These are phyloP conservation scores for Anaeromyces robustus DNA, from an alignment of 192 early-diverging fungal species.

Conservation along the genomic window DNA sequence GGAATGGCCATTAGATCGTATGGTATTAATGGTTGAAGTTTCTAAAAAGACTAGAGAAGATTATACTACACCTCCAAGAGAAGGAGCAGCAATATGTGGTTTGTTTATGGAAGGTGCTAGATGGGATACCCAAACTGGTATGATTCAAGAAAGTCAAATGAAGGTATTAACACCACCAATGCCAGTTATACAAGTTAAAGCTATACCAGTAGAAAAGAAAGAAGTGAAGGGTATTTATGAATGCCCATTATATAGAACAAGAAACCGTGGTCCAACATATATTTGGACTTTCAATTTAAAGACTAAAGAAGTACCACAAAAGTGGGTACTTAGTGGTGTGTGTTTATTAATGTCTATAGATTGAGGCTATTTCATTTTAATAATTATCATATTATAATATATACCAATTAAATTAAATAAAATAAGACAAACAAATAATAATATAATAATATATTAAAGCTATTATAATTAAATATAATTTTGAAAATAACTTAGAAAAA, in stretches of 20 bases:
- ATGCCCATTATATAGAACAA: slow-evolving; percentile 44
- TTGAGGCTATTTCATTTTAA: background rate
- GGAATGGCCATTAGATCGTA: slow-evolving; percentile 48
- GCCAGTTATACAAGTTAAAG: slow-evolving; percentile 51
- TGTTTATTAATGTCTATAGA: slow-evolving; percentile 17
- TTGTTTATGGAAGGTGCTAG: slow-evolving; percentile 50
- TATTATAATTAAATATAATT: no score
- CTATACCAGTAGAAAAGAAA: slow-evolving; percentile 45
- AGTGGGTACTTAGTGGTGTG: slow-evolving; percentile 46
- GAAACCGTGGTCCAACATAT: slow-evolving; percentile 43
- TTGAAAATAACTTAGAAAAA: no score
- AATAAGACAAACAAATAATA: no score
- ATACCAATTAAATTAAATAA: background rate
- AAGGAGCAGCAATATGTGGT: slow-evolving; percentile 46
- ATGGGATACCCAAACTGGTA: slow-evolving; percentile 44
- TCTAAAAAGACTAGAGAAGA: slow-evolving; percentile 45
- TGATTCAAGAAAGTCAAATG: slow-evolving; percentile 44
- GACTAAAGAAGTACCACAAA: slow-evolving; percentile 45
- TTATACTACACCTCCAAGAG: slow-evolving; percentile 40
- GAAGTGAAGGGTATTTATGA: slow-evolving; percentile 48
- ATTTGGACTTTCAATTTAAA: slow-evolving; percentile 52
- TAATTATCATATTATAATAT: background rate
- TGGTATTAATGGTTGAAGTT: slow-evolving; percentile 45
- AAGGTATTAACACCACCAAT: slow-evolving; percentile 46
- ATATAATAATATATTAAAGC: no score